Base-by-base conservation (phyloP, 108 stramenopile genomes). In the Nitzschia palea region DNA sequence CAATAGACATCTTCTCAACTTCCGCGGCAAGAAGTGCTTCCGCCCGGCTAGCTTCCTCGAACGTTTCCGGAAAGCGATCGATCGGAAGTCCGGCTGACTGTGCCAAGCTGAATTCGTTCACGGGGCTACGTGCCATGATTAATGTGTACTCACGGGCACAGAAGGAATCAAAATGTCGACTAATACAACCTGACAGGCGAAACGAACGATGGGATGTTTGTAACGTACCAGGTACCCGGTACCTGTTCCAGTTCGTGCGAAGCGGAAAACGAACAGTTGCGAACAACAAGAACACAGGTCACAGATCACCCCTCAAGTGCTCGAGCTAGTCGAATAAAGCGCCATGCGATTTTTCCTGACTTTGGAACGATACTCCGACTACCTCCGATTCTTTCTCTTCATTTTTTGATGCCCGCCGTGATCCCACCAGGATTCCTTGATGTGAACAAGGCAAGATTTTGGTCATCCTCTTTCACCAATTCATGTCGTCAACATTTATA, bases 11-110 rank as follows among this genome's bases (percentile, higher is more conserved):
- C 45, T 55, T 36, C 23, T 63, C 54, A 18, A 64, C 12, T 28
- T 53, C 72, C 40, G 56, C 18, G 0, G 63, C 56, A 23, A 73
- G 34, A 1, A 44, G 0, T 8, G 20, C 47, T 50, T 73, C 64
- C 10, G 18, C n/a, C 14, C 20, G 28, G 0, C 58, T 22, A 0
- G 51, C 56, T 2, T 48, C 63, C 6, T 73, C 35, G 0, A 28
- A 0, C 4, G 68, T 70, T 43, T 40, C 23, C 31, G 59, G 59
- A 26, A 60, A 60, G 0, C 59, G 36, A 42, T 60, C 37, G 10
- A 43, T 1, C 0, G 59, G 31, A 4, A 60, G 10, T 9, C 59
- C 59, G 1, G 40, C 59, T 10, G 59, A 17, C 59, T 60, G 40
- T 36, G 59, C 59, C 36, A 60, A 40, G 40, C 20, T 22, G 22